Conservation (phyloP, 768 basidiomycete genomes). For the Pleurotus pulmonarius region DNA sequence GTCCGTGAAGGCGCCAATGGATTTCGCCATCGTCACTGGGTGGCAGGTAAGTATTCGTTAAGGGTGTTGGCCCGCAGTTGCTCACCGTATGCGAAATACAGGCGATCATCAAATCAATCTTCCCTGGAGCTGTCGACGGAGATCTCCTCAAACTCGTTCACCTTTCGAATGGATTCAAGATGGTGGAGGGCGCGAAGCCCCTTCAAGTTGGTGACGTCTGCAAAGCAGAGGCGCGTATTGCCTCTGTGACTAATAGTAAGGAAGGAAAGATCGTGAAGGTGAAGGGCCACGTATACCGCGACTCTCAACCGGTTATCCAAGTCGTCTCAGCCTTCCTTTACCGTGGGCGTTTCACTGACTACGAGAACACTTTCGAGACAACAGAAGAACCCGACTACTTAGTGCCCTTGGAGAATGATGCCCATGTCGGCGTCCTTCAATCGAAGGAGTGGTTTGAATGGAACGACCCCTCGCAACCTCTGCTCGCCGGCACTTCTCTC, state of each 20-base stretch:
- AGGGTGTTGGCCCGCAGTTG: background rate
- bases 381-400: slow-evolving; percentile 86
- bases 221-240: slow-evolving; percentile 83
- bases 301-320: slow-evolving; percentile 81
- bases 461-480: slow-evolving; percentile 78
- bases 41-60: slow-evolving; percentile 75
- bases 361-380: slow-evolving; percentile 93
- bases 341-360: slow-evolving; percentile 92
- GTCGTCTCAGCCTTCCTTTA: slow-evolving; percentile 96
- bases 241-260: slow-evolving; percentile 86
- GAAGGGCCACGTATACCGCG: slow-evolving; percentile 78
- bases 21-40: slow-evolving; percentile 96
- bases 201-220: slow-evolving; percentile 87
- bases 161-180: slow-evolving; percentile 93
- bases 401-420: slow-evolving; percentile 70
- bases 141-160: slow-evolving; percentile 96
- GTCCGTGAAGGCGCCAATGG: slow-evolving; percentile 89
- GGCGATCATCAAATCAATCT: slow-evolving; percentile 99
- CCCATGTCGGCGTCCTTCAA: slow-evolving; percentile 83
- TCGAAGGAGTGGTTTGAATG: slow-evolving; percentile 99
- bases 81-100: slow-evolving; percentile 23
- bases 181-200: slow-evolving; percentile 72
- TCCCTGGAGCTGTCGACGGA: slow-evolving; percentile 88
- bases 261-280: slow-evolving; percentile 93
- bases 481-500: slow-evolving; percentile 76